Base-by-base conservation (phyloP, 805 yeast genomes). In the Helenozyma baotianmanensis region DNA sequence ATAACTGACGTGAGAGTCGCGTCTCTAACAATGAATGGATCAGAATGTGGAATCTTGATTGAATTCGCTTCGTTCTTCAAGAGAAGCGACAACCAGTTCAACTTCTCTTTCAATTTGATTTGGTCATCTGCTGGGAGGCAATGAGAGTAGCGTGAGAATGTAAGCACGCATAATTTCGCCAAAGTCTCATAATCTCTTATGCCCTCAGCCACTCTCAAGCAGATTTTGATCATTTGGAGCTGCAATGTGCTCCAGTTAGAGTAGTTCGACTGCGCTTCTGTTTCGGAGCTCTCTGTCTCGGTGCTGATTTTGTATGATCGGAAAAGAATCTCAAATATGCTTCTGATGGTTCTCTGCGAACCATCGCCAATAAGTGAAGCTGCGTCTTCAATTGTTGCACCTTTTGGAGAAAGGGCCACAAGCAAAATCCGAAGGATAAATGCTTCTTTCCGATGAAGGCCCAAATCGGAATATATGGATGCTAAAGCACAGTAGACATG, bases 401-500 rank as follows among this genome's bases (percentile, higher is more conserved):
- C 37, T 19, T 66, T 62, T 1, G 80, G 72, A 3, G 67, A 50
- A 9, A 80, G 48, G 2, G 75, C 59, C 6, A 73, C 70, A 16
- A 89, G 57, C 19, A 88, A 57, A n/a, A 78, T 73, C 27, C 88
- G 70, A 3, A 87, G 56, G 23, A 83, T 69, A 40, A 89, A 77
- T 0, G 84, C 76, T 42, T 78, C 70, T 47, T 88, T 89, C 40
- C 97, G 67, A 9, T 51, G 35, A 48, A 82, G 68, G 1, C 78
- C 78, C 29, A 87, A 62, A 19, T 70, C 73, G 2, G 74, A 65
- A 53, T 80, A 87, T 1, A 85, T 60, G 2, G 76, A 52, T 0
- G 92, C 82, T 40, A 89, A 58, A 0, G 82, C 70, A 14, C 80
- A 70, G 51, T 82, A 80, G 0, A 88, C 69, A 26, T 74, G 63